Base-by-base conservation (phyloP, 164 flowering plant genomes). In the grape (Vitis vinifera) region DNA sequence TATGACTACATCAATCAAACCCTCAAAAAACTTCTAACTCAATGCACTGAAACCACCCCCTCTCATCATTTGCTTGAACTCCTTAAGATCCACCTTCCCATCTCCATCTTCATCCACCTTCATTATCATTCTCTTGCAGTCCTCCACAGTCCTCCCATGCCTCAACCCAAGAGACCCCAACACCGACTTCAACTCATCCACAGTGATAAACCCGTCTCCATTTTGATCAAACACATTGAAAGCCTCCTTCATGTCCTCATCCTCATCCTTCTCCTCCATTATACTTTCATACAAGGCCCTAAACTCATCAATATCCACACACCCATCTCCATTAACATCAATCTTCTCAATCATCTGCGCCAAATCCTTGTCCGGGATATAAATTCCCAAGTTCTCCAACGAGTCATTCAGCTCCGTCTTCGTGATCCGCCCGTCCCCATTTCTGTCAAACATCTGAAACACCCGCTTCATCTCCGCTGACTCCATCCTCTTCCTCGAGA, bases 71-170 rank as follows among this genome's bases (percentile, higher is more conserved):
- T 84, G 80, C 79, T 78, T 82, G 55, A 89, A 89, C 81, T 89
- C 94, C 53, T 83, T 79, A 57, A 30, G 87, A 61, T 86, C 76
- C 12, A 89, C 91, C 86, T 66, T 86, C 9, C 94, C 91, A 75
- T 89, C 94, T 0, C 94, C 94, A 67, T 89, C 94, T 1, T 62
- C 88, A 59, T 89, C 94, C 57, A 89, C 94, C 76, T 83, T 88
- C 75, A 14, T 80, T 4, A 88, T 89, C 94, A 89, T 89, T 73
- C 49, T 79, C 82, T 74, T 84, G 75, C 94, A 89, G 59, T 88
- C 90, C 73, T 89, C 91, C 0, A 76, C 59, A 2, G 87, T 84
- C 72, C 80, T 73, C 65, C 94, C 95, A 63, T 87, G 95, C 67
- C 81, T 85, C 8, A 90, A 72, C 59, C 92, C 92, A 37, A 90